These are phyloP conservation scores for Ogataea trehaloabstinens DNA, from an alignment of 805 yeast genomes.

Conservation along the genomic window DNA sequence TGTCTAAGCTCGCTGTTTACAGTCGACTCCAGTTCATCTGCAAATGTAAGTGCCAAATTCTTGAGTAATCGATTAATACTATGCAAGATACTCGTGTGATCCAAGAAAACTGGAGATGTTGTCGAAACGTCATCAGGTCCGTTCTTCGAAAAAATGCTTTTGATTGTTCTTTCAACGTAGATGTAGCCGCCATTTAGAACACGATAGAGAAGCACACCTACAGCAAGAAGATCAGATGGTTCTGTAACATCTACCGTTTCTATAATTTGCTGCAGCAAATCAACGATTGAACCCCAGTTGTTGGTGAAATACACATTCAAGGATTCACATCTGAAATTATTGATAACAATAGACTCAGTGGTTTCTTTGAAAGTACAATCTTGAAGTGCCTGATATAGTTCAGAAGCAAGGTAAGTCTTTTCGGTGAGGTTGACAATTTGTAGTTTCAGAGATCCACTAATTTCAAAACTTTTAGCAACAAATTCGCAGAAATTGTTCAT, in stretches of 20 bases:
- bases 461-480: constrained; percentile 20
- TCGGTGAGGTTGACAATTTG: constrained; percentile 18
- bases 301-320: constrained; percentile 10
- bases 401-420: constrained; percentile 13
- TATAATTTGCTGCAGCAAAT: constrained; percentile 1
- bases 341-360: constrained; percentile 1
- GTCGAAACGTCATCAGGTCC: constrained; percentile 3
- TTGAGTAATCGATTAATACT: constrained; percentile 20
- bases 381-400: constrained; percentile 12
- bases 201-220: constrained; percentile 11
- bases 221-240: constrained; percentile 11
- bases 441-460: constrained; percentile 10
- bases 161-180: constrained; percentile 16
- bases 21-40: constrained; percentile 15
- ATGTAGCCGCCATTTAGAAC: constrained; percentile 17
- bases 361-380: constrained; percentile 1
- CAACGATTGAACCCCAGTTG: constrained; percentile 5
- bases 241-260: constrained; percentile 4
- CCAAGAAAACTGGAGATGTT: constrained; percentile 18
- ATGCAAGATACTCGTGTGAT: constrained; percentile 13
- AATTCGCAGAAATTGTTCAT: constrained; percentile 20
- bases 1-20: constrained; percentile 11
- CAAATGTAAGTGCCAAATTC: constrained; percentile 8
- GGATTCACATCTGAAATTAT: constrained; percentile 1
- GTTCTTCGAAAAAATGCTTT: constrained; percentile 8